Base-by-base conservation (phyloP, 768 basidiomycete genomes). In the Pleurotus ostreatus region DNA sequence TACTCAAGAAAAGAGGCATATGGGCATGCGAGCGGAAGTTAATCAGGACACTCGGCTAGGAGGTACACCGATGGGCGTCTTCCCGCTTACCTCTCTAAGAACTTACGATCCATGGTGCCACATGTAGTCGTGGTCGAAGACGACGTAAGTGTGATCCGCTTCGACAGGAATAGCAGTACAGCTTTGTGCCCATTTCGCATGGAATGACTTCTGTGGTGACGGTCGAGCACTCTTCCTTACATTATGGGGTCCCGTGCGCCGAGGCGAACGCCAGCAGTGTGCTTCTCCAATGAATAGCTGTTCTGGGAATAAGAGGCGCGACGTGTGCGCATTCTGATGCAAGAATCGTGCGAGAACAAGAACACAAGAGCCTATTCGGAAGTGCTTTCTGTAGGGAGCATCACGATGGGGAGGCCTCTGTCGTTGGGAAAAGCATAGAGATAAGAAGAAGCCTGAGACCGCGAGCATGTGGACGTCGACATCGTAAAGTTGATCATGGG, bases 11-110 rank as follows among this genome's bases (percentile, higher is more conserved):
- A 7, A 41, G 51, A 40, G 38, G 39, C 51, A 53, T 40, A 53
- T 53, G 51, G 51, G n/a, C 51, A 41, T 53, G 51, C 51, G 51
- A 53, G 51, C 51, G 18, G 11, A 41, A 53, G 51, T 43, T 53
- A 53, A 53, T 39, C 26, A 39, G 22, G 51, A 22, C 16, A 38
- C 23, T 53, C 51, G 51, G 51, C 20, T 53, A 53, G 51, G 25
- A n/a, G 9, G 38, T 39, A 53, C n/a, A 41, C 51, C 39, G 51
- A 53, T 15, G 39, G 39, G n/a, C 18, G 22, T 34, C 49, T 51
- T 30, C 22, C 49, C 12, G 16, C n/a, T 38, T 49, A 34, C 39
- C 18, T 53, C 25, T 39, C 39, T 53, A 40, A 53, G 51, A 53
- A 53, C 20, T 53, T 30, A 15, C 34, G n/a, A 20, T 53, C 20